Evolutionary conservation across 2,329 filamentous ascomycete genomes (phyloP), one percentile per base, ranked within the genome.

Genomic region (Sclerotinia subarctica): DNA sequence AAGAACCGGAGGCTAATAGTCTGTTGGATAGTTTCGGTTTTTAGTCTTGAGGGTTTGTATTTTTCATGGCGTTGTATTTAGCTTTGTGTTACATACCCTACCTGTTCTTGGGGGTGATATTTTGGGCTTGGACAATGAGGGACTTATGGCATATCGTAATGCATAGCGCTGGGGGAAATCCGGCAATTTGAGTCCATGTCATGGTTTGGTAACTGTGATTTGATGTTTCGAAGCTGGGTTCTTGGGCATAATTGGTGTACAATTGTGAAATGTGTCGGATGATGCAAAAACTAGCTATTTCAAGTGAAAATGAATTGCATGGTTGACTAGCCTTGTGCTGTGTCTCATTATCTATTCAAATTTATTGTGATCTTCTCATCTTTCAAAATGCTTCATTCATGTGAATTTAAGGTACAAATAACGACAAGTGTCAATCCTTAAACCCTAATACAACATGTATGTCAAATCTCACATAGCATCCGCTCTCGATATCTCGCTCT

Each of bases 21-120:
- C 80, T 99, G 76, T 82, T 98, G 74, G 94, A 98, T 82, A 94
- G 87, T 78, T 98, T 98, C 84, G 94, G 94, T 1, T 95, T 98
- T 77, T 98, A 79, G 69, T 29, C 15, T 53, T 17, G 24, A 44
- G 62, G 24, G 26, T 24, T 42, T 3, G 15, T 17, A 26, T 63
- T 63, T 21, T 51, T 10, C 1, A 63, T 26, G 59, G 59, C 46
- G 59, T 63, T 51, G 10, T 15, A 51, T 32, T 62, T 62, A 19
- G 6, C 26, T 26, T 35, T 60, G 32, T 38, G 38, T 49, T 38
- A 51, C 59, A 63, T 63, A 51, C 32, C 59, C 59, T 26, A 17
- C 29, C n/a, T 38, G 46, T 15, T 51, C 46, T 62, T 49, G 29
- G n/a, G n/a, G 46, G 29, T 35, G 15, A 63, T 35, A 19, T 51